These are phyloP conservation scores for Puccinia horiana DNA, from an alignment of 1,284 basidiomycete species.

Conservation along the genomic window DNA sequence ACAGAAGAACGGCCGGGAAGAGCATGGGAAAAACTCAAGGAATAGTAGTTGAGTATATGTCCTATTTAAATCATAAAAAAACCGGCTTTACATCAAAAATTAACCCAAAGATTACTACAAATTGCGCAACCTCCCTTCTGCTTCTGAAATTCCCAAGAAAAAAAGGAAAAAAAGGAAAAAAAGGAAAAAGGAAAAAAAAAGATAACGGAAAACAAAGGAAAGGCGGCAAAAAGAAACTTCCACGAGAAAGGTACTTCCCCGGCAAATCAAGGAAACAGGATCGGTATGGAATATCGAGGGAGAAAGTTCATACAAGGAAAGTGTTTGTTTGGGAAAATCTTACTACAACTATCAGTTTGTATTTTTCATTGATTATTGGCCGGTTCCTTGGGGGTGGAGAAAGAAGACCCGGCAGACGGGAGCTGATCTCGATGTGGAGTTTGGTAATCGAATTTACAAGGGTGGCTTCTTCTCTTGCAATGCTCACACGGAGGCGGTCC, in stretches of 20 bases:
- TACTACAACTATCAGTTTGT: background rate
- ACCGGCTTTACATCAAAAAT: background rate
- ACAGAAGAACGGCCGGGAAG: background rate
- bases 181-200: background rate
- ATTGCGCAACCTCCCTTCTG: background rate
- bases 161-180: background rate
- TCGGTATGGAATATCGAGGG: background rate
- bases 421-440: conserved; percentile 17
- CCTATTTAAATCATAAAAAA: background rate
- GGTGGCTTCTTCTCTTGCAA: conserved; percentile 44
- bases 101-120: background rate
- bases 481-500: conserved; percentile 42
- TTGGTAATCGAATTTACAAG: conserved; percentile 44
- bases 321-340: background rate
- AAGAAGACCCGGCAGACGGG: background rate
- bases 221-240: background rate
- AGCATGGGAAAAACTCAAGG: background rate
- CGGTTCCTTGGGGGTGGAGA: background rate
- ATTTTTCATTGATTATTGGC: background rate
- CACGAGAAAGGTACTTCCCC: too few species aligned
- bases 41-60: background rate
- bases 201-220: background rate
- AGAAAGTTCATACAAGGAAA: conserved; percentile 10
- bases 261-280: background rate
- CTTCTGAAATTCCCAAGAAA: background rate